Base-by-base conservation (phyloP, 352 stramenopile species). In the Blastocystis sp. region DNA sequence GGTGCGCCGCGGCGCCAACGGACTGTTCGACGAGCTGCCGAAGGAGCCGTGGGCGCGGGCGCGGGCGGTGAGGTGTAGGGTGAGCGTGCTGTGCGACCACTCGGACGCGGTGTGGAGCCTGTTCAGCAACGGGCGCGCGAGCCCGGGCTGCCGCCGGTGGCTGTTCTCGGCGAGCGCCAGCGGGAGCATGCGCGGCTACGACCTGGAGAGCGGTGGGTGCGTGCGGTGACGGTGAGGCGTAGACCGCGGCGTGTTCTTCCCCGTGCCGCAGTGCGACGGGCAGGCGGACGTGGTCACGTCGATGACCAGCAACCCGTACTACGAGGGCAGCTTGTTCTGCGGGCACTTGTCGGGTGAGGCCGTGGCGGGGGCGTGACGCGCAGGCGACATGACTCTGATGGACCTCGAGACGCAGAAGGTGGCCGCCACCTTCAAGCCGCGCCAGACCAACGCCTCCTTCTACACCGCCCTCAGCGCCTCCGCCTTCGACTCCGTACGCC, bases 111-210 rank as follows among this genome's bases (percentile, higher is more conserved):
- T 84, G 3, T 84, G 74, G 74, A 28, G 52, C 21, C 34, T 84
- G n/a, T 84, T 84, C 60, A 84, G 69, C 40, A 84, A 84, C 41
- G 74, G 69, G 10, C 28, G 21, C 28, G 74, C 74, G 28, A 38
- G 21, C 4, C 53, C 38, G n/a, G 28, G 41, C 2, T 45, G 17
- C 10, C 9, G 38, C 2, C 60, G 41, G 21, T 43, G 65, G 19
- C 53, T 84, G 21, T 84, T 84, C 40, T 84, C 74, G 40, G 74
- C 74, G 14, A 67, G 45, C 34, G 74, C 74, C 11, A 69, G 52
- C n/a, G 74, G 74, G 21, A 70, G 34, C 34, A 14, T 84, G 28
- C 34, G 56, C n/a, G 38, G 52, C n/a, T 11, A 64, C 48, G 74
- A 84, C 52, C 7, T 84, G 74, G 74, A 84, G n/a, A 53, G 61